Base-by-base conservation (phyloP, 768 basidiomycete genomes). In the Amanita rubescens region DNA sequence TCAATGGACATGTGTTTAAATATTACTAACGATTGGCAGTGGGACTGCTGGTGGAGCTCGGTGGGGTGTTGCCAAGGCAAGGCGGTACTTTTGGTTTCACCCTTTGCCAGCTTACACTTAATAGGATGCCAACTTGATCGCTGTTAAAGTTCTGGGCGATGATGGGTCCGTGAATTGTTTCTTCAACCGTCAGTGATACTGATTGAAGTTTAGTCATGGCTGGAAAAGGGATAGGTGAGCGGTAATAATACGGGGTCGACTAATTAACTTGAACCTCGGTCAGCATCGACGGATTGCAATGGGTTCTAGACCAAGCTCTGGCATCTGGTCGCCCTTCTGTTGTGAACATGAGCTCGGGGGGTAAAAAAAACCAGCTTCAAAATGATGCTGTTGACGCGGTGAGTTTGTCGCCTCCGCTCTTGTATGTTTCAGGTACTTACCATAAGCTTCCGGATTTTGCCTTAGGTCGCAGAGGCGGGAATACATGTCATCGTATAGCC, bases 141-240 rank as follows among this genome's bases (percentile, higher is more conserved):
- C 73, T 2, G 72, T 76, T 51, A 76, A 75, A 57, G 74, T 75
- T 17, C 63, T 75, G 51, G 62, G 61, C 44, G 70, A 72, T 50
- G 42, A 45, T 22, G 72, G 71, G 64, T 70, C 37, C 1, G 60
- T 54, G 27, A 30, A 30, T 30, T 8, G 27, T 30, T 30, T 27
- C 17, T 32, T 43, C 17, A 37, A 27, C 38, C 20, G n/a, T 49
- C 17, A 39, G 19, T 22, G 20, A 17, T 34, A 10, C 12, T 17
- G 22, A 22, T 12, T 14, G 43, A n/a, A 44, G 24, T 12, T 17
- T 32, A 5, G 7, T 55, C 3, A 27, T 15, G 34, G 38, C 25
- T 27, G 33, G 41, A 34, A 5, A 2, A 2, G 10, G 6, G 65
- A 64, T 35, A 60, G 65, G 67, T 68, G 45, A 57, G 63, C 24